Percentiles rank a stretch among this genome's conserved stretches.
Evolutionary conservation across 768 basidiomycete species (phyloP).

Genomic region (Mycena albidolilacea): DNA sequence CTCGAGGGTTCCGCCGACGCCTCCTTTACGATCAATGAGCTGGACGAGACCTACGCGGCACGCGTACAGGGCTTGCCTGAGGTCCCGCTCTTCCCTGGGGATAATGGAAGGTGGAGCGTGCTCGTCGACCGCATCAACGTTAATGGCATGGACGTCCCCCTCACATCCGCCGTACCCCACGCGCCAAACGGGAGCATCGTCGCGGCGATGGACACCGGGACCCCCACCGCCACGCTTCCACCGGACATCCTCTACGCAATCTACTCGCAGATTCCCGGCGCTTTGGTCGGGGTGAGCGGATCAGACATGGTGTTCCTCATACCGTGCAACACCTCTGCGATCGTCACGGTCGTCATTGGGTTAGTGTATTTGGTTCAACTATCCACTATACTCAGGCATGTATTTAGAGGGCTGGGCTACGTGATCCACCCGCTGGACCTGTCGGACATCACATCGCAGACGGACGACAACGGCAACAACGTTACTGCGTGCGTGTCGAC

Average conservation of each 20-base stretch:
- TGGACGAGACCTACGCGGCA: conserved; percentile 3
- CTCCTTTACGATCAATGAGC: conserved; percentile 19
- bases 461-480: background rate
- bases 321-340: conserved; percentile 14
- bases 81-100: background rate
- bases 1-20: conserved; percentile 11
- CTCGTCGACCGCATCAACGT: conserved; percentile 6
- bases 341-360: conserved; percentile 16
- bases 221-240: background rate
- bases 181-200: background rate
- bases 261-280: conserved; percentile 19
- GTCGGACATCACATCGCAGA: background rate
- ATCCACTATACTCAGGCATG: background rate
- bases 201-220: conserved; percentile 24
- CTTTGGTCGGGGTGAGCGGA: background rate
- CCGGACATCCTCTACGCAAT: conserved; percentile 4
- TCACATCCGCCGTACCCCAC: background rate
- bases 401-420: background rate
- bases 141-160: background rate
- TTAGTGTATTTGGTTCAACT: background rate
- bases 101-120: conserved; percentile 5
- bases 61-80: background rate
- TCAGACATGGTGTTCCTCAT: background rate
- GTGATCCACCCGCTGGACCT: conserved; percentile 23
- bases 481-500: background rate